Evolutionary conservation across 805 yeast species (phyloP).

Genomic region (Cyberlindnera bimundalis): DNA sequence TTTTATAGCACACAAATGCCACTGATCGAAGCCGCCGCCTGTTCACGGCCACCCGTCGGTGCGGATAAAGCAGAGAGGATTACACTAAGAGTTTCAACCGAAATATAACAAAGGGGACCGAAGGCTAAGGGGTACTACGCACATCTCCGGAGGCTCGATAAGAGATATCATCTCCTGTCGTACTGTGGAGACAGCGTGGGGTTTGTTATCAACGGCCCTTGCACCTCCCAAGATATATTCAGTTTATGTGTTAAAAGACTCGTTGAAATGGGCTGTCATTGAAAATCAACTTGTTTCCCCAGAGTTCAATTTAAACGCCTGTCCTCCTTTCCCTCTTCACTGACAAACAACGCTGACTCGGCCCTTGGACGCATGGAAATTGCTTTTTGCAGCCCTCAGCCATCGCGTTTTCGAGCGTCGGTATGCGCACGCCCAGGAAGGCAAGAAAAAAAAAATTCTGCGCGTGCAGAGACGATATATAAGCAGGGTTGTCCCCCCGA

Average conservation of each 20-base stretch:
- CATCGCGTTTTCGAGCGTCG: no score
- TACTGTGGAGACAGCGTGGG: no score
- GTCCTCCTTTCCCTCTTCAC: no score
- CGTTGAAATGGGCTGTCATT: no score
- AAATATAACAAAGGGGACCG: background rate
- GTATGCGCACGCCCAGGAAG: constrained; percentile 5
- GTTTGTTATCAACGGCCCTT: background rate
- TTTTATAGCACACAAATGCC: background rate
- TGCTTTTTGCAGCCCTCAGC: no score
- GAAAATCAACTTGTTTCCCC: no score
- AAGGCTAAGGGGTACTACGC: background rate
- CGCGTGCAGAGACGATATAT: background rate
- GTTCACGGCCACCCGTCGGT: background rate
- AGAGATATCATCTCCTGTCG: no score
- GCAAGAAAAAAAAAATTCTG: constrained; percentile 10
- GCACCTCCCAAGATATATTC: no score
- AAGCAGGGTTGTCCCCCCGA: constrained; percentile 7
- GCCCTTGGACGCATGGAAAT: background rate
- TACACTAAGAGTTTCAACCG: no score
- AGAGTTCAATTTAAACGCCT: no score
- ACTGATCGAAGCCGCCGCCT: background rate
- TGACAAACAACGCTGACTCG: constrained; percentile 9
- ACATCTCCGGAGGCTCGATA: background rate
- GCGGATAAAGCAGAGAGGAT: background rate
- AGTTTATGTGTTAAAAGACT: no score